Evolutionary conservation across 768 basidiomycete genomes (phyloP).

Genomic region (Daedaleopsis sinensis): DNA sequence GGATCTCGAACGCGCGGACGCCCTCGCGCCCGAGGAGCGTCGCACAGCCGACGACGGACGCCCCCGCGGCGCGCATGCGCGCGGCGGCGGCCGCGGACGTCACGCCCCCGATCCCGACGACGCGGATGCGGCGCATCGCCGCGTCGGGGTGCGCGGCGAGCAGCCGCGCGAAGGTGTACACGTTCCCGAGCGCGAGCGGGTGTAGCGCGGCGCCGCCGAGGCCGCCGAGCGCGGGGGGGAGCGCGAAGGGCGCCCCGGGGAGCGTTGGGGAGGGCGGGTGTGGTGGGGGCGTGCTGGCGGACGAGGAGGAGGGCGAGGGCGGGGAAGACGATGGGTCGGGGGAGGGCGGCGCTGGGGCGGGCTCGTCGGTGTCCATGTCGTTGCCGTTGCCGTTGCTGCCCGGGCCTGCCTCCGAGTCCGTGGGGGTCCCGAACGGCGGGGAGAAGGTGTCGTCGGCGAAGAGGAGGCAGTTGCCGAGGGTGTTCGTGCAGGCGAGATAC

Average conservation of each 20-base stretch:
- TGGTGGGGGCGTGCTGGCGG: constrained; percentile 17
- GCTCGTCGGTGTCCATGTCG: constrained; percentile 16
- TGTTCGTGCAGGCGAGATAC: constrained; percentile 82
- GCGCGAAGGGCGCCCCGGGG: constrained; percentile 44
- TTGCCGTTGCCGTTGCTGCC: neutral
- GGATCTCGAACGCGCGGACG: constrained; percentile 39
- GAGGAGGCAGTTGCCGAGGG: constrained; percentile 69
- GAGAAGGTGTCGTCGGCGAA: constrained; percentile 56
- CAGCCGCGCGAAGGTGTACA: constrained; percentile 59
- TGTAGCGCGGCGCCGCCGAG: constrained; percentile 80
- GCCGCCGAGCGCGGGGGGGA: constrained; percentile 70
- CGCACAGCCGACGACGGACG: constrained; percentile 68
- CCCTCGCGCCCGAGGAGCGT: constrained; percentile 50
- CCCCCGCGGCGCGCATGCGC: constrained; percentile 79
- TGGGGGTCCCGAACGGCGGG: constrained; percentile 10
- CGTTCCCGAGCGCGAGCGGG: constrained; percentile 78
- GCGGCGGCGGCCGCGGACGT: constrained; percentile 57
- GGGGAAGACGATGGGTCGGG: neutral
- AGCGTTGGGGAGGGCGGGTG: constrained; percentile 11
- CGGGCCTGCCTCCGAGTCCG: constrained; percentile 2
- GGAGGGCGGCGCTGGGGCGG: neutral
- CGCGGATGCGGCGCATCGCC: constrained; percentile 49
- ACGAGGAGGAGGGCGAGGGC: constrained; percentile 9
- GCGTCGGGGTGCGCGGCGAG: constrained; percentile 45
- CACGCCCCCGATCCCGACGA: constrained; percentile 87